These are phyloP conservation scores for Candida fluviatilis DNA, from an alignment of 805 yeast species.

Conservation along the genomic window DNA sequence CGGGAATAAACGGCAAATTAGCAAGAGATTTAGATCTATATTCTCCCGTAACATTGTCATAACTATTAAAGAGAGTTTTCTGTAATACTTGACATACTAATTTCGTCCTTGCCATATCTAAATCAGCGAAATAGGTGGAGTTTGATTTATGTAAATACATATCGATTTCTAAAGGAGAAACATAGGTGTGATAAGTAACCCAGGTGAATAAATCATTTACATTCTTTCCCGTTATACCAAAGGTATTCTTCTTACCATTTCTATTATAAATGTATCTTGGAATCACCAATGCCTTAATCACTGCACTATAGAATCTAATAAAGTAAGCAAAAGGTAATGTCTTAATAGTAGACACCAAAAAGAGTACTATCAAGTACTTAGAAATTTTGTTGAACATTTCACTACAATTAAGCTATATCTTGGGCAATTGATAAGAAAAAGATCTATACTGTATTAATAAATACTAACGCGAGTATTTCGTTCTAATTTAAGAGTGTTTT, in stretches of 20 bases:
- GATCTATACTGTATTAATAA: too few species aligned
- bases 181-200: conserved; percentile 45
- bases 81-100: conserved; percentile 55
- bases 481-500: too few species aligned
- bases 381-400: neutral
- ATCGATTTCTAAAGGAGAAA: conserved; percentile 79
- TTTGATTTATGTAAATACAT: conserved; percentile 85
- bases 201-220: conserved; percentile 41
- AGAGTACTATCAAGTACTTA: neutral
- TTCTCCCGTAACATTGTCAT: conserved; percentile 34
- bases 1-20: conserved; percentile 64
- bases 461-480: too few species aligned
- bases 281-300: conserved; percentile 38
- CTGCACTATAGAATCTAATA: conserved; percentile 53
- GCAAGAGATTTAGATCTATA: conserved; percentile 21
- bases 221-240: conserved; percentile 22
- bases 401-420: too few species aligned
- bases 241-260: conserved; percentile 25
- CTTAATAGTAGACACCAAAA: conserved; percentile 48
- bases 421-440: too few species aligned
- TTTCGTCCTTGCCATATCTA: conserved; percentile 74
- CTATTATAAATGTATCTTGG: conserved; percentile 22
- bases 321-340: conserved; percentile 65
- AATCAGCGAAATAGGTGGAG: conserved; percentile 76
- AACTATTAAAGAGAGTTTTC: conserved; percentile 45